Base-by-base conservation (phyloP, 768 basidiomycete genomes). In the Suillus plorans region DNA sequence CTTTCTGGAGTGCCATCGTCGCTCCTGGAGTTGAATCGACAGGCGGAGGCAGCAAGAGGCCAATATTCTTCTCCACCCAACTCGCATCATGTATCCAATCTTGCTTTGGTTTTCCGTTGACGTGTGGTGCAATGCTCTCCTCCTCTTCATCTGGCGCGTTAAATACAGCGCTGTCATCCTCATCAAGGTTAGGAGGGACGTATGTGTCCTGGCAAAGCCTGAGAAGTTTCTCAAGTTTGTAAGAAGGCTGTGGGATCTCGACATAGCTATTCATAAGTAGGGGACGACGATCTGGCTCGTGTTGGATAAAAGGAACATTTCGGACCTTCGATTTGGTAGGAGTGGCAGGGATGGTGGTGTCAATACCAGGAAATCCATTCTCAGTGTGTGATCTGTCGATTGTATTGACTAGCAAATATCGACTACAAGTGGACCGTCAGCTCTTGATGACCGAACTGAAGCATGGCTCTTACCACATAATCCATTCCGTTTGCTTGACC, bases 401-500 rank as follows among this genome's bases (percentile, higher is more conserved):
- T 10, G 53, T 55, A 12, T 78, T 81, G 39, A 91, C 84, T 50
- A 90, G 77, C 1, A 90, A 79, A 73, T 89, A 91, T 9, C 88
- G 88, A 67, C 86, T 88, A 60, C 5, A 63, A 50, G 28, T 13
- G 4, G 14, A 14, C 18, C 4, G 28, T 63, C 28, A 37, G 58
- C 66, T 25, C 41, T 45, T 14, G 39, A 44, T 56, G 14, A n/a
- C 20, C 3, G 14, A 16, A 25, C 31, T 28, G 20, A 42, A 25
- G 34, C 16, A 14, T 55, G 20, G 28, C 31, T 70, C 84, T 52
- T 68, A 86, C 88, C 88, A 89, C 71, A 89, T 80, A 61, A 90
- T 88, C 89, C 89, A 91, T 49, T 86, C 81, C 1, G 88, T 87
- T 62, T 89, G 77, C 22, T 83, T 74, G 44, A 91, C 81, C 45